These are phyloP conservation scores for Ophiosphaerella herpotricha DNA, from an alignment of 2,329 filamentous ascomycete species.

Conservation along the genomic window DNA sequence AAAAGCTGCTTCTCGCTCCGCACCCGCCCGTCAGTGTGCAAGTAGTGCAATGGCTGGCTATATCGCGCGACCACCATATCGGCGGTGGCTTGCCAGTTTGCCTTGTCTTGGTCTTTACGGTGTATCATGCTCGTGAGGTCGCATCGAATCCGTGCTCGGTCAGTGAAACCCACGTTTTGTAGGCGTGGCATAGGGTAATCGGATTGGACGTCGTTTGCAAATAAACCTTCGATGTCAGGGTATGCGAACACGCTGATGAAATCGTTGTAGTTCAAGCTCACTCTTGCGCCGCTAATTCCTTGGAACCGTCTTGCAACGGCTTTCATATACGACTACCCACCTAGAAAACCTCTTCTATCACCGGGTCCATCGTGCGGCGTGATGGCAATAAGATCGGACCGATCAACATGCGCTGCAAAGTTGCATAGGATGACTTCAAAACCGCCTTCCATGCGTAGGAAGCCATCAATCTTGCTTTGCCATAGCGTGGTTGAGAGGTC, in stretches of 20 bases:
- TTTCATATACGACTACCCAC: slow-evolving; percentile 42
- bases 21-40: slow-evolving; percentile 22
- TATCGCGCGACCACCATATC: slow-evolving; percentile 71
- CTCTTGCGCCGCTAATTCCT: slow-evolving; percentile 51
- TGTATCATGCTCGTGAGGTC: slow-evolving; percentile 54
- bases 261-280: slow-evolving; percentile 53
- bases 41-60: slow-evolving; percentile 56
- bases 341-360: slow-evolving; percentile 5
- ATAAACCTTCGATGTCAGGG: slow-evolving; percentile 44
- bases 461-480: slow-evolving; percentile 61
- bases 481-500: slow-evolving; percentile 56
- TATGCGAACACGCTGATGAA: slow-evolving; percentile 56
- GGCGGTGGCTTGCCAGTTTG: slow-evolving; percentile 68
- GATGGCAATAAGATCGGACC: slow-evolving; percentile 17
- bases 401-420: slow-evolving; percentile 54
- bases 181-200: slow-evolving; percentile 47
- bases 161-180: slow-evolving; percentile 32
- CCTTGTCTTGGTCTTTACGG: slow-evolving; percentile 22
- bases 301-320: slow-evolving; percentile 51
- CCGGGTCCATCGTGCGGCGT: not conserved
- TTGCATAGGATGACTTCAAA: slow-evolving; percentile 73
- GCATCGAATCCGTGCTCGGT: slow-evolving; percentile 45
- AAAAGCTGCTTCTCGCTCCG: slow-evolving; percentile 23
- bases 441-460: slow-evolving; percentile 70
- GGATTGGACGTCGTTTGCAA: slow-evolving; percentile 39